Percentiles rank a stretch among this genome's conserved stretches.
Evolutionary conservation across 176 grass and related monocot species (phyloP).

Genomic region (Neostapfia colusana): DNA sequence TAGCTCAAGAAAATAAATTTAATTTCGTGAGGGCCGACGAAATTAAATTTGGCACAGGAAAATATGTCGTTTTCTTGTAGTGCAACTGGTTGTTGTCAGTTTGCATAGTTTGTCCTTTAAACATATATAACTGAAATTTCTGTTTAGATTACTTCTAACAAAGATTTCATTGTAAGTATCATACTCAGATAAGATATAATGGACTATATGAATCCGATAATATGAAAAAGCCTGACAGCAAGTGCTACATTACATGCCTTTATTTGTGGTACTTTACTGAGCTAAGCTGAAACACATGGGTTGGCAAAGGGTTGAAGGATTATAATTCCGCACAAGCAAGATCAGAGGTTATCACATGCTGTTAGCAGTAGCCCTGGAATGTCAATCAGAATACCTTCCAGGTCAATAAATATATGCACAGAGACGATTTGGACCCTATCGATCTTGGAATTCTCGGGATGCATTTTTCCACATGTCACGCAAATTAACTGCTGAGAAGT

Average conservation of each 20-base stretch:
- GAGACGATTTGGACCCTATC: slow-evolving; percentile 25
- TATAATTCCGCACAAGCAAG: slow-evolving; percentile 26
- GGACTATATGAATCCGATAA: neutral
- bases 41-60: too few species aligned
- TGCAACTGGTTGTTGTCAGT: too few species aligned
- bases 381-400: slow-evolving; percentile 43
- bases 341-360: slow-evolving; percentile 24
- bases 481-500: slow-evolving; percentile 24
- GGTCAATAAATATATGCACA: slow-evolving; percentile 39
- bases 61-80: too few species aligned
- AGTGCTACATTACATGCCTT: slow-evolving; percentile 11
- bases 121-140: neutral
- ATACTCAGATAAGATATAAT: slow-evolving; percentile 20
- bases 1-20: too few species aligned
- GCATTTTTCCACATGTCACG: slow-evolving; percentile 13
- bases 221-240: neutral
- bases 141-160: neutral
- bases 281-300: slow-evolving; percentile 18
- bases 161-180: neutral
- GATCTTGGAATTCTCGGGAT: slow-evolving; percentile 17
- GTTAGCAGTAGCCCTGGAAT: slow-evolving; percentile 39
- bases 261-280: neutral
- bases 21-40: too few species aligned
- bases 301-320: slow-evolving; percentile 37
- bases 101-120: neutral